Percentiles rank a stretch among this genome's conserved stretches.
phyloP scores from a whole-genome alignment of 495 filamentous ascomycete genomes.

The Penicillium egyptiacum region DNA sequence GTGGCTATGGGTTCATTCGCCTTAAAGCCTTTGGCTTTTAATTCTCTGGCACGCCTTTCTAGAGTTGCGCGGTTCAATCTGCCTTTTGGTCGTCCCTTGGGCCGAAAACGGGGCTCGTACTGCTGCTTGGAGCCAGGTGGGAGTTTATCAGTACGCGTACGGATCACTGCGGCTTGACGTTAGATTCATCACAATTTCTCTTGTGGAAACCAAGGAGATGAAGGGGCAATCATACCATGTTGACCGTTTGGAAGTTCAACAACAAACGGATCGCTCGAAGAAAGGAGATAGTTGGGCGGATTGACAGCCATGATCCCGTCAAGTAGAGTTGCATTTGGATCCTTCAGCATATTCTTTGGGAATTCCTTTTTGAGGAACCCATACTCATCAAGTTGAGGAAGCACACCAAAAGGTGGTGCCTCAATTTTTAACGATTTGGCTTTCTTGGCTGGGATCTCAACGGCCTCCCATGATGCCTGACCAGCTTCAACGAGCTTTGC shows the following conservation, averaged over 20 bases:
- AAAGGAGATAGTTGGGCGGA: slow-evolving; percentile 33
- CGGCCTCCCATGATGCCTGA: slow-evolving; percentile 57
- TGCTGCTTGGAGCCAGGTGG: slow-evolving; percentile 6
- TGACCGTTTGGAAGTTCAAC: slow-evolving; percentile 30
- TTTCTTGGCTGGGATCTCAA: slow-evolving; percentile 46
- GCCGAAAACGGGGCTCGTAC: background rate
- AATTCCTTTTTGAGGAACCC: slow-evolving; percentile 47
- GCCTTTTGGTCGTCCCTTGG: slow-evolving; percentile 6
- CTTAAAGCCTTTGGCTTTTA: background rate
- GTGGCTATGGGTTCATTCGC: background rate
- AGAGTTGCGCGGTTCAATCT: background rate
- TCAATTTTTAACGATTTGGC: slow-evolving; percentile 29
- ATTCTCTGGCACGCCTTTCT: background rate
- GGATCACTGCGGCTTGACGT: slow-evolving; percentile 2
- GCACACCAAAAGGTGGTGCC: slow-evolving; percentile 37
- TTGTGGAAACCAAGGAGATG: background rate
- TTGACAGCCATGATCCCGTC: slow-evolving; percentile 41
- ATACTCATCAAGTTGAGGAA: slow-evolving; percentile 50
- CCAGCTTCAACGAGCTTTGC: slow-evolving; percentile 57
- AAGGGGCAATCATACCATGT: slow-evolving; percentile 26
- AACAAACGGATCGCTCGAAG: slow-evolving; percentile 36
- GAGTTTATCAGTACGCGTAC: slow-evolving; percentile 8
- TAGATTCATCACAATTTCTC: background rate
- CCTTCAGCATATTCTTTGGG: slow-evolving; percentile 34
- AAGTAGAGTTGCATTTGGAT: slow-evolving; percentile 47